Evolutionary conservation across 1,139 yeast species (phyloP).

Genomic region (Suhomyces taliae): DNA sequence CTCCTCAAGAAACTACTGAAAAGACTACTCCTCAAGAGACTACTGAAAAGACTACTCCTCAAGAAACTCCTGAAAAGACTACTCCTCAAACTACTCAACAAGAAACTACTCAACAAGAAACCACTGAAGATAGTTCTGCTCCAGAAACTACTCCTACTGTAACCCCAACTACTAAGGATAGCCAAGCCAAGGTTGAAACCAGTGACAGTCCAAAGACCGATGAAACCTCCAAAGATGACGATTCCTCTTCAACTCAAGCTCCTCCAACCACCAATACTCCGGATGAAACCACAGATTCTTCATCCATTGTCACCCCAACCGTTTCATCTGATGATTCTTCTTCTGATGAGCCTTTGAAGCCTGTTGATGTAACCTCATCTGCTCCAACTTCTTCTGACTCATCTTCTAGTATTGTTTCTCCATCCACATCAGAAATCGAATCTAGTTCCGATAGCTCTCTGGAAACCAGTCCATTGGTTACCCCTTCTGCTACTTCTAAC

Average conservation of each 20-base stretch:
- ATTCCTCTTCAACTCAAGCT: not conserved
- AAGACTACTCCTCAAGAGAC: not conserved
- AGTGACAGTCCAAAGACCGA: too few species aligned
- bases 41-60: not conserved
- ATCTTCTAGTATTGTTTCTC: not conserved
- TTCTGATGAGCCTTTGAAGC: too few species aligned
- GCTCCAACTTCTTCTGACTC: not conserved
- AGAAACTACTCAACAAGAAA: not conserved
- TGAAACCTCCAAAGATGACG: too few species aligned
- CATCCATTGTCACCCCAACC: not conserved
- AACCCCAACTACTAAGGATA: not conserved
- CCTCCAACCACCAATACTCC: not conserved
- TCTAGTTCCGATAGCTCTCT: not conserved
- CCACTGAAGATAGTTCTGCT: not conserved
- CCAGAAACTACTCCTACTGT: not conserved
- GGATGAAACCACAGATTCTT: not conserved
- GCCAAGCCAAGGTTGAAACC: not conserved
- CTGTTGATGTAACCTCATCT: too few species aligned
- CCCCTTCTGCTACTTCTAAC: conserved; percentile 5
- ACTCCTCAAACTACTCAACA: not conserved
- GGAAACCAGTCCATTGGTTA: not conserved
- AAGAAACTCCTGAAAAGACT: not conserved
- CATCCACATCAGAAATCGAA: not conserved
- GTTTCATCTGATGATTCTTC: too few species aligned
- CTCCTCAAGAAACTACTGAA: not conserved